Conservation (phyloP, 202 grass and related monocot genomes). For the Saccharum hybrid region DNA sequence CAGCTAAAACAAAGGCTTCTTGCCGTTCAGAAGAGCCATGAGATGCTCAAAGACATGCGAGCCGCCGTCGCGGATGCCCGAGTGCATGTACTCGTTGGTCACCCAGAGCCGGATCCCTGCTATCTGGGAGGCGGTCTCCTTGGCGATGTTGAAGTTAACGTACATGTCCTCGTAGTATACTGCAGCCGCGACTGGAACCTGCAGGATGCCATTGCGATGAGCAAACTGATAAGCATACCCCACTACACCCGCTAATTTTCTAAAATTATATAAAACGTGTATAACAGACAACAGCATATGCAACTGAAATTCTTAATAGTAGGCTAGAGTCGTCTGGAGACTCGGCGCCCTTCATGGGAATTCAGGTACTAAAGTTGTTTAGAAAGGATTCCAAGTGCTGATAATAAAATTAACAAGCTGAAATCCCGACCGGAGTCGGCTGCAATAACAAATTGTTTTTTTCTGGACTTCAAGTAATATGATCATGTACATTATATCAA, state of each 20-base stretch:
- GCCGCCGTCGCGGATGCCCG: slow-evolving; percentile 68
- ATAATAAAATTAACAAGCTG: not conserved
- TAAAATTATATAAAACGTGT: not conserved
- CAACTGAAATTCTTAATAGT: not conserved
- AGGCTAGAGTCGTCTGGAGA: not conserved
- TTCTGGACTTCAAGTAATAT: not conserved
- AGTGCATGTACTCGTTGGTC: slow-evolving; percentile 97
- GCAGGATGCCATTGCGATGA: slow-evolving; percentile 1
- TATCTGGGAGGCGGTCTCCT: slow-evolving; percentile 85
- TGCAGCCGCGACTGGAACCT: slow-evolving; percentile 84
- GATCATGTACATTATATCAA: not conserved
- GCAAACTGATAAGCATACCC: slow-evolving; percentile 7
- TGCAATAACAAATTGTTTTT: not conserved
- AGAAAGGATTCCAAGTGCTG: not conserved
- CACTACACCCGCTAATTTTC: not conserved
- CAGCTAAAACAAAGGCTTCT: slow-evolving; percentile 78
- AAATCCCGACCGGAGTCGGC: not conserved
- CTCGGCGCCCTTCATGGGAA: not conserved
- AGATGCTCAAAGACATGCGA: slow-evolving; percentile 77
- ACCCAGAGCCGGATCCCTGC: slow-evolving; percentile 82
- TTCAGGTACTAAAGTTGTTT: not conserved
- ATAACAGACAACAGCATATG: not conserved
- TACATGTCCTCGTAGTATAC: slow-evolving; percentile 99
- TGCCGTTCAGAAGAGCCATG: slow-evolving; percentile 73
- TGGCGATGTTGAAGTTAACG: slow-evolving; percentile 92